Conservation (phyloP, 352 stramenopile genomes). For the Globisporangium cederbergense region DNA sequence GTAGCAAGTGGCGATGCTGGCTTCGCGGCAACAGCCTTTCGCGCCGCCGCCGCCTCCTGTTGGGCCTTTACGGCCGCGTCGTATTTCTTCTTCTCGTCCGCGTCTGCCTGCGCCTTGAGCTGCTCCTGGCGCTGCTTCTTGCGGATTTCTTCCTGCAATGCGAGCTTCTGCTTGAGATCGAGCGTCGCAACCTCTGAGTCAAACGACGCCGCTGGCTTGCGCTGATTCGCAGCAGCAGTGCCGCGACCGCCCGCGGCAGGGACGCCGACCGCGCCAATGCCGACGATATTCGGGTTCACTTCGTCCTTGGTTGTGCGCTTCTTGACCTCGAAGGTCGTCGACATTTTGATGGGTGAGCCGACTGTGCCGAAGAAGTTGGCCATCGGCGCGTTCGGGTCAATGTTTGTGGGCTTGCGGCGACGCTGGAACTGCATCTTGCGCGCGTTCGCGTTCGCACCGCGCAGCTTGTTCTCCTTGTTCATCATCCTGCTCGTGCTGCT, state of each 20-base stretch:
- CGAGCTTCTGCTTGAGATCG: conserved; percentile 55
- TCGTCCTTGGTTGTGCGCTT: conserved; percentile 20
- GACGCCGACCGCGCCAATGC: conserved; percentile 16
- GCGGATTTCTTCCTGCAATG: conserved; percentile 42
- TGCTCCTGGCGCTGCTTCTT: conserved; percentile 35
- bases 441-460: conserved; percentile 25
- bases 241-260: background rate
- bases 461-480: conserved; percentile 56
- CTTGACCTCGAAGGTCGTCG: conserved; percentile 23
- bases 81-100: conserved; percentile 19
- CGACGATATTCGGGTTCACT: conserved; percentile 16
- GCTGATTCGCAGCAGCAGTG: background rate
- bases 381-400: conserved; percentile 36
- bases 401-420: conserved; percentile 36
- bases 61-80: conserved; percentile 23
- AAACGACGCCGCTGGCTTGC: conserved; percentile 23
- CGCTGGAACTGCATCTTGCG: conserved; percentile 54
- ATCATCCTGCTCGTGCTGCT: conserved; percentile 10
- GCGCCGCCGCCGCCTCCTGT: conserved; percentile 19
- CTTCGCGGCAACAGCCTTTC: conserved; percentile 14
- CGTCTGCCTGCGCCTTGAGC: conserved; percentile 13
- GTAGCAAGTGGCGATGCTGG: background rate
- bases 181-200: conserved; percentile 52
- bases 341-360: conserved; percentile 71
- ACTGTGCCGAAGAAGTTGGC: conserved; percentile 74